A percentile compares a stretch with the other conserved stretches of the same genome.
These are phyloP conservation scores for Pezicula radicicola DNA, from an alignment of 2,329 filamentous ascomycete genomes.

Conservation along the genomic window DNA sequence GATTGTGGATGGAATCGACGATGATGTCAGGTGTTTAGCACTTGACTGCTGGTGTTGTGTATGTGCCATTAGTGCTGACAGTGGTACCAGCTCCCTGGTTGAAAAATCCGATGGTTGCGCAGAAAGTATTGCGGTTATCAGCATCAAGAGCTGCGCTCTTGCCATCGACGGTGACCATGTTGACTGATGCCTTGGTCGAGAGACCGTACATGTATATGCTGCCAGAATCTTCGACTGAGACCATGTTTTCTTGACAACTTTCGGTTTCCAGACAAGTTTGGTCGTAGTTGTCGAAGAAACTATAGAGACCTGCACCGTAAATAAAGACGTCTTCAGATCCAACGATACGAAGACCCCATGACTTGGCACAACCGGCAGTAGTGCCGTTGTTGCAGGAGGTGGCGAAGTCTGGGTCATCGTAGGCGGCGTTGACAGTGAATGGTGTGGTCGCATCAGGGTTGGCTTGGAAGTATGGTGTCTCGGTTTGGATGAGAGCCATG, in stretches of 20 bases:
- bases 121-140: slow-evolving; percentile 66
- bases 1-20: too few relatives aligned
- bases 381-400: slow-evolving; percentile 44
- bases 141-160: slow-evolving; percentile 48
- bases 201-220: slow-evolving; percentile 63
- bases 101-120: slow-evolving; percentile 57
- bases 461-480: slow-evolving; percentile 85
- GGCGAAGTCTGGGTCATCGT: slow-evolving; percentile 67
- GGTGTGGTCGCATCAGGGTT: slow-evolving; percentile 72
- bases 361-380: slow-evolving; percentile 8
- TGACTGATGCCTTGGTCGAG: slow-evolving; percentile 70
- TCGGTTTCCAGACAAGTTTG: slow-evolving; percentile 66
- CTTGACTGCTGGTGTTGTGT: too few relatives aligned
- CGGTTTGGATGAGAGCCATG: slow-evolving; percentile 81
- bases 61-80: not conserved
- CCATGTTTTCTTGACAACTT: slow-evolving; percentile 76
- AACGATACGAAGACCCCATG: slow-evolving; percentile 58
- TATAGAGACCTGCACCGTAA: slow-evolving; percentile 52
- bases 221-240: slow-evolving; percentile 64
- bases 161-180: slow-evolving; percentile 68
- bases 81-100: slow-evolving; percentile 5
- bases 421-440: slow-evolving; percentile 56
- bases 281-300: slow-evolving; percentile 70
- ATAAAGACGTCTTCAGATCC: slow-evolving; percentile 41
- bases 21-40: too few relatives aligned